Evolutionary conservation across 257 asterid genomes (phyloP).

Genomic region (Handroanthus guayacan): DNA sequence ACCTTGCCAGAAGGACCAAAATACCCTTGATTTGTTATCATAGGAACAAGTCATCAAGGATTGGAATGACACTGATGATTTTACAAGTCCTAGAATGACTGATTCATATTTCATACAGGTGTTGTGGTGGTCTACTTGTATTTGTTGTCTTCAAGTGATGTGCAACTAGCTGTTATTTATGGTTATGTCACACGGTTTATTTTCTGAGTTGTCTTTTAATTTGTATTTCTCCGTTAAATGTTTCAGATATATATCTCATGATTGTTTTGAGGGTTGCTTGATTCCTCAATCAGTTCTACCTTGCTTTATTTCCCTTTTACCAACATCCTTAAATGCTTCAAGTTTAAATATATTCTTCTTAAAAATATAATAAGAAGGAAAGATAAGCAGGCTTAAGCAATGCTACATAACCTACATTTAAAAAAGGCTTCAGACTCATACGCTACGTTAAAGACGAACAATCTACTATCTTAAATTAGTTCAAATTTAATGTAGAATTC

Average conservation of each 20-base stretch:
- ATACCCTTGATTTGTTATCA: slow-evolving; percentile 30
- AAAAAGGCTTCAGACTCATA: background rate
- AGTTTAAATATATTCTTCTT: background rate
- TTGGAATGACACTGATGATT: background rate
- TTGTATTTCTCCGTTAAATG: background rate
- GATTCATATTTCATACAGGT: slow-evolving; percentile 21
- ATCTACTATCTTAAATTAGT: background rate
- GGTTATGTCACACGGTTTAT: slow-evolving; percentile 5
- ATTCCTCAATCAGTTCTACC: slow-evolving; percentile 14
- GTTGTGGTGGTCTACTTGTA: slow-evolving; percentile 3
- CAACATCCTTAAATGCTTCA: slow-evolving; percentile 13
- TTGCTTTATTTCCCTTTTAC: background rate
- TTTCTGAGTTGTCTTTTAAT: slow-evolving; percentile 7
- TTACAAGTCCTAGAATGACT: slow-evolving; percentile 24
- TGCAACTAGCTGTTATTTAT: slow-evolving; percentile 18
- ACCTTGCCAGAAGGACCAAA: slow-evolving; percentile 28
- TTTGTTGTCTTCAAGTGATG: slow-evolving; percentile 27
- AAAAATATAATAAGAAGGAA: slow-evolving; percentile 5
- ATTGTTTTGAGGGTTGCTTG: slow-evolving; percentile 21
- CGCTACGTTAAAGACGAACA: background rate
- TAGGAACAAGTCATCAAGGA: slow-evolving; percentile 16
- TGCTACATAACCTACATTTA: background rate
- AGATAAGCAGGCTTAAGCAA: background rate
- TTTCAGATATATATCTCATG: slow-evolving; percentile 14
- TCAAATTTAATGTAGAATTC: slow-evolving; percentile 2